Conservation (phyloP, 139 green algal genomes). For the Chlorella sp. region DNA sequence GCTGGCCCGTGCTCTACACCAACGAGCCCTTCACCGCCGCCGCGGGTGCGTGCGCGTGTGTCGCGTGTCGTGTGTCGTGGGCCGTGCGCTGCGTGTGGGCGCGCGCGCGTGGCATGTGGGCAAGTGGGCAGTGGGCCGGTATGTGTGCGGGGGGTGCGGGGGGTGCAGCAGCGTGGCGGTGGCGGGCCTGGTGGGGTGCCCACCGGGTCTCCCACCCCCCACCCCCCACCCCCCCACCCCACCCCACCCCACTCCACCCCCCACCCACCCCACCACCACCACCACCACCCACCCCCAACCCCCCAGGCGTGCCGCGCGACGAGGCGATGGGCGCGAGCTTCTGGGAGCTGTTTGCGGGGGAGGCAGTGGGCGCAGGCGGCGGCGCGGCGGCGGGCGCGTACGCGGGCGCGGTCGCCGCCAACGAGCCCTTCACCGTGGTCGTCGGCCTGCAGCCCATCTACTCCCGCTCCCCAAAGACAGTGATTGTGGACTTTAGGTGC, state of each 20-base stretch:
- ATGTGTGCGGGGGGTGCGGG: too few species aligned
- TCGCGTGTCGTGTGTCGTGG: too few species aligned
- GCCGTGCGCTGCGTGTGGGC: too few species aligned
- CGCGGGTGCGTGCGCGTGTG: neutral
- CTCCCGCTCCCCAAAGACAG: neutral
- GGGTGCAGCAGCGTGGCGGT: too few species aligned
- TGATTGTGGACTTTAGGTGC: slow-evolving; percentile 20
- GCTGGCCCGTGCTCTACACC: slow-evolving; percentile 37
- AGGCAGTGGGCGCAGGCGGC: too few species aligned
- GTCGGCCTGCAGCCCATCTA: slow-evolving; percentile 17
- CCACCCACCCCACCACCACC: neutral
- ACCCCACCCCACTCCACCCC: too few species aligned
- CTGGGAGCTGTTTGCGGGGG: slow-evolving; percentile 33
- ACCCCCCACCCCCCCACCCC: too few species aligned
- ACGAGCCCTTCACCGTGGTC: slow-evolving; percentile 25
- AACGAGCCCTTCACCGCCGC: slow-evolving; percentile 22
- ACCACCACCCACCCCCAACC: neutral
- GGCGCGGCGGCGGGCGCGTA: too few species aligned
- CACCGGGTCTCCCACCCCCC: too few species aligned
- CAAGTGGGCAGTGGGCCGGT: too few species aligned
- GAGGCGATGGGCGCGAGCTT: slow-evolving; percentile 14
- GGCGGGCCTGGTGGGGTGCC: too few species aligned
- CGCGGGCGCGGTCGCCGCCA: neutral
- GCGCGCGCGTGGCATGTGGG: too few species aligned
- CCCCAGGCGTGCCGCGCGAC: slow-evolving; percentile 5